Base-by-base conservation (phyloP, 176 grass and related monocot genomes). In the Triticum dicoccoides region DNA sequence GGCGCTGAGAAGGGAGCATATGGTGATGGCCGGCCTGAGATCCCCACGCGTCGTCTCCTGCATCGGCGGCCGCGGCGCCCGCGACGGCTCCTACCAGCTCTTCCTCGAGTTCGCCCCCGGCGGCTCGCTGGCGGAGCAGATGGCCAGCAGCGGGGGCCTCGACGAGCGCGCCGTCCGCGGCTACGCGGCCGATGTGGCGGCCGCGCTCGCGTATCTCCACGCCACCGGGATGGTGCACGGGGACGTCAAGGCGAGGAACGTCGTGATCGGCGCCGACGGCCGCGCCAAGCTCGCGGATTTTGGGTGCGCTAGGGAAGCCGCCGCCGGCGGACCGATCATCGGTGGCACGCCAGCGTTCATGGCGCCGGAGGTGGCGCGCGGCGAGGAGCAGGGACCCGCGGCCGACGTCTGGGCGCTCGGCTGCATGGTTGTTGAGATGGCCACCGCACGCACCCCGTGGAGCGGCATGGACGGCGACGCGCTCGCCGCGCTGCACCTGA, bases 301-400 rank as follows among this genome's bases (percentile, higher is more conserved):
- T 18, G 94, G 97, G 2, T 98, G 97, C 86, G 47, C 94, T 12
- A 72, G 88, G 15, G 0, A 20, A 32, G 23, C 11, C 0, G 21
- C 1, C 70, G 20, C 4, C 1, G 13, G 0, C 3, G 10, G n/a
- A 3, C 71, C 51, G 13, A 59, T 92, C 23, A 75, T 75, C 73
- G 88, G 92, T 5, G 94, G 94, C 32, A 98, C 94, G 39, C 94
- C 92, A 11, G 84, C 93, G 81, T 98, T 96, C 88, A 96, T 98
- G 97, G 97, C 94, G 21, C 97, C 97, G 0, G 97, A 98, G 75
- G 92, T 94, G 15, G 93, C 92, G 8, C 87, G 97, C 39, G 90
- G 85, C 10, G 94, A 98, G 61, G 92, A 89, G 72, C 92, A 96
- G 82, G 82, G 92, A 6, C 86, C 73, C 0, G 64, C 88, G 0